Evolutionary conservation across 345 rosid species (phyloP), one percentile per base, ranked within the genome.

Genomic region (Camelina sativa): DNA sequence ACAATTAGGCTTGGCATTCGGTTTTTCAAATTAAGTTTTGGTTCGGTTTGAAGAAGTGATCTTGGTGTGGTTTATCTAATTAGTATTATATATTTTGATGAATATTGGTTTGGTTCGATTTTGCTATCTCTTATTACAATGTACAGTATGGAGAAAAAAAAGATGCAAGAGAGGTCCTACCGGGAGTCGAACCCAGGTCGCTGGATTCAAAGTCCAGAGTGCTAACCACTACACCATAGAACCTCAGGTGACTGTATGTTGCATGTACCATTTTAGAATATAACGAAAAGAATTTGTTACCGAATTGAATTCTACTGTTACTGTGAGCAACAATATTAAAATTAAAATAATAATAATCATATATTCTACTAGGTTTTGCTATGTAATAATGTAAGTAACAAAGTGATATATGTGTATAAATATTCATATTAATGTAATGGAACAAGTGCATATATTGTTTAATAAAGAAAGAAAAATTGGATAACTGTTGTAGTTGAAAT

Each of bases 191-290:
- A 86, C 96, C 90, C 92, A 87, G 94, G 92, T 89, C 91, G 87
- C 97, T 86, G 88, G 98, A 92, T 95, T 90, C 97, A 89, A 89
- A 89, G 92, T 90, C 92, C 98, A 88, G 89, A 92, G 94, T 92
- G 98, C 98, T 92, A 90, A 92, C 99, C 94, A 90, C 94, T 87
- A 90, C 96, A 91, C 98, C 97, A 90, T 85, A 86, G 44, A 43
- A 69, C 44, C 55, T 57, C 65, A 43, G 10, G 19, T 59, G 47
- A 1, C 1, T 13, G 1, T n/a, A 2, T 15, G 48, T 59, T 71
- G 74, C 58, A 40, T 7, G 12, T 1, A 44, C 3, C 0, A 0
- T 0, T 30, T 69, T 69, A 11, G n/a, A 44, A 44, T 30, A 4
- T 1, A 9, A 16, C 3, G 5, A 56, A 25, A 43, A 11, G 11